Percentiles rank a stretch among this genome's conserved stretches.
Evolutionary conservation across 768 basidiomycete species (phyloP).

Genomic region (Porphyrellus cyaneotinctus): DNA sequence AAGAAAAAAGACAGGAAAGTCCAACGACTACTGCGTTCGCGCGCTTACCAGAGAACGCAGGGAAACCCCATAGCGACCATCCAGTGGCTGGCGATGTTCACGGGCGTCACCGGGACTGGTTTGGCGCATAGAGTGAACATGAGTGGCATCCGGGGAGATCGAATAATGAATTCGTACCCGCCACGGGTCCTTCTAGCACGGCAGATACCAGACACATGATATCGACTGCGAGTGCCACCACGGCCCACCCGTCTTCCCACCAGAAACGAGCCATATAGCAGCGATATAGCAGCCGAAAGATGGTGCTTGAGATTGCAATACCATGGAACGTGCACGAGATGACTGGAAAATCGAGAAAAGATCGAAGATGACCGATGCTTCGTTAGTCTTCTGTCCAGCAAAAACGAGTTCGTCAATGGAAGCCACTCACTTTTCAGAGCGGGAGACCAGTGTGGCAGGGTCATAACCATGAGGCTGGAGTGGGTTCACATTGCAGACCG

Average conservation of each 20-base stretch:
- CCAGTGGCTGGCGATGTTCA: conserved; percentile 9
- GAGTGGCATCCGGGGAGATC: too few species aligned
- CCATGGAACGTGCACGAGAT: conserved; percentile 14
- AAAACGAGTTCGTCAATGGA: too few species aligned
- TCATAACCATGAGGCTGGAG: not conserved
- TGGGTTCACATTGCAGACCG: not conserved
- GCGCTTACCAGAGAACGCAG: conserved; percentile 21
- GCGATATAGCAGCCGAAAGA: conserved; percentile 22
- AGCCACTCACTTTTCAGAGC: conserved; percentile 14
- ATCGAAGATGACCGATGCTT: not conserved
- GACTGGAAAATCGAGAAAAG: conserved; percentile 8
- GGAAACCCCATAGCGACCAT: conserved; percentile 11
- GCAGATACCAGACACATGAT: conserved; percentile 8
- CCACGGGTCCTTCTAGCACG: not conserved
- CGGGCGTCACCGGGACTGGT: not conserved
- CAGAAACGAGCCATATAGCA: conserved; percentile 20
- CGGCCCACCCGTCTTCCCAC: conserved; percentile 30
- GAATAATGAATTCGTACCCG: conserved; percentile 1
- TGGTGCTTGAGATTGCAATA: conserved; percentile 22
- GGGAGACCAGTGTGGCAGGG: conserved; percentile 6
- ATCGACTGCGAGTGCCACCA: conserved; percentile 21
- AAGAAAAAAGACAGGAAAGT: not conserved
- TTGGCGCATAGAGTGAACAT: not conserved
- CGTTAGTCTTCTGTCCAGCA: not conserved
- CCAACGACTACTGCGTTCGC: too few species aligned